Evolutionary conservation across 2,329 filamentous ascomycete genomes (phyloP).

Genomic region (Microdochium trichocladiopsis): DNA sequence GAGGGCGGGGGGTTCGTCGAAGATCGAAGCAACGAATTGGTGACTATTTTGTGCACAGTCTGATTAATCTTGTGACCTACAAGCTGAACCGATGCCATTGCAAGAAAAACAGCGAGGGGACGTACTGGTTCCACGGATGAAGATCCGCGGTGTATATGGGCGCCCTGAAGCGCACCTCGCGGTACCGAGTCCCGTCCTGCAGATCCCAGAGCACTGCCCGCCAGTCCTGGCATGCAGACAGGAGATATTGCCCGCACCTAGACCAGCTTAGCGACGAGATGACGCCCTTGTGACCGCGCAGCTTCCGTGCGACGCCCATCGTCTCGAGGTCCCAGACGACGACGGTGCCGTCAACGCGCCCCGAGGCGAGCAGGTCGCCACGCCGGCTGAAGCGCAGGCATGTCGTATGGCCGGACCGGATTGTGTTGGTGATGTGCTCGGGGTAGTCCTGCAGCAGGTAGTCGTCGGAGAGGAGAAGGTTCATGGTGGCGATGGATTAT

Average conservation of each 20-base stretch:
- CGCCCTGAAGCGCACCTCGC: slow-evolving; percentile 84
- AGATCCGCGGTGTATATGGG: slow-evolving; percentile 95
- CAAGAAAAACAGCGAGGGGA: slow-evolving; percentile 1
- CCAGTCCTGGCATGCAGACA: slow-evolving; percentile 94
- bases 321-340: slow-evolving; percentile 97
- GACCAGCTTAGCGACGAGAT: slow-evolving; percentile 97
- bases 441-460: slow-evolving; percentile 75
- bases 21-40: slow-evolving; percentile 84
- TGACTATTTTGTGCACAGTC: slow-evolving; percentile 42
- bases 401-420: slow-evolving; percentile 64
- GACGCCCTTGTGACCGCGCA: slow-evolving; percentile 87
- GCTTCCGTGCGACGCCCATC: slow-evolving; percentile 89
- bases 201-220: slow-evolving; percentile 96
- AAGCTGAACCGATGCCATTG: neutral
- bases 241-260: slow-evolving; percentile 78
- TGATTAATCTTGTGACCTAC: neutral
- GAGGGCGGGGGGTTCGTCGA: slow-evolving; percentile 85
- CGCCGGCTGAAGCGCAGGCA: slow-evolving; percentile 83
- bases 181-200: slow-evolving; percentile 58
- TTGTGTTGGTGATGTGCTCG: slow-evolving; percentile 79
- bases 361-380: slow-evolving; percentile 91
- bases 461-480: slow-evolving; percentile 53
- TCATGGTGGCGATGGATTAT: slow-evolving; percentile 34
- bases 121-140: slow-evolving; percentile 82
- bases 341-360: slow-evolving; percentile 87